These are phyloP conservation scores for Nannizziopsis barbatae DNA, from an alignment of 2,329 filamentous ascomycete species.

Conservation along the genomic window DNA sequence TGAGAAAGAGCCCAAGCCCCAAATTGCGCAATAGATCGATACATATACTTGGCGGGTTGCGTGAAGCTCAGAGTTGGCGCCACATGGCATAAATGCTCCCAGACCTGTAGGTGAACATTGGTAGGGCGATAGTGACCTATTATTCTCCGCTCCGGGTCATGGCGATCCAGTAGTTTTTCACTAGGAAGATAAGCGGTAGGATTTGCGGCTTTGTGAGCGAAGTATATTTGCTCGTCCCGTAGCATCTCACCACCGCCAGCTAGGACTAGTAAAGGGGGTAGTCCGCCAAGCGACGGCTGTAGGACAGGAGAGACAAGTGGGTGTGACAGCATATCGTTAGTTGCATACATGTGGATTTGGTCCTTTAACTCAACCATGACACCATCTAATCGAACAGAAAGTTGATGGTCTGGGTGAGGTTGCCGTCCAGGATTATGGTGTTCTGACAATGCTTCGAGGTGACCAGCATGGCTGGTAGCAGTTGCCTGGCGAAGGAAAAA, in stretches of 20 bases:
- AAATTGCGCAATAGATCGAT: constrained; percentile 81
- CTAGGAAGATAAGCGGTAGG: constrained; percentile 64
- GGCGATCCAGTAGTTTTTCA: constrained; percentile 51
- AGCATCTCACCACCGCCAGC: constrained; percentile 81
- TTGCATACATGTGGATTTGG: constrained; percentile 80
- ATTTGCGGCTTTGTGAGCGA: constrained; percentile 88
- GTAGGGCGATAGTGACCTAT: constrained; percentile 66
- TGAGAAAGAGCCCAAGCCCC: constrained; percentile 80
- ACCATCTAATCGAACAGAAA: constrained; percentile 62
- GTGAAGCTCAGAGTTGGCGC: constrained; percentile 91
- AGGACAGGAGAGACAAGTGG: constrained; percentile 82
- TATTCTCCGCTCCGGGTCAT: constrained; percentile 43
- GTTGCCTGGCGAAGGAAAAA: constrained; percentile 18
- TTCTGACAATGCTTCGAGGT: constrained; percentile 13
- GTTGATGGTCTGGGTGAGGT: constrained; percentile 23
- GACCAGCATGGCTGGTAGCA: constrained; percentile 26
- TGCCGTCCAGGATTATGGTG: constrained; percentile 10
- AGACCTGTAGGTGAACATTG: constrained; percentile 86
- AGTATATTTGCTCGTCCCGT: constrained; percentile 85
- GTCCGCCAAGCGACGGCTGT: constrained; percentile 76
- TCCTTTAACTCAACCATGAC: constrained; percentile 65
- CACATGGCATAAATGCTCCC: constrained; percentile 91
- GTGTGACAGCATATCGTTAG: constrained; percentile 74
- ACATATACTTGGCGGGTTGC: constrained; percentile 93
- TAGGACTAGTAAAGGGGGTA: constrained; percentile 78